These are phyloP conservation scores for Apophysomyces trapeziformis DNA, from an alignment of 371 early-diverging fungal species.

Conservation along the genomic window DNA sequence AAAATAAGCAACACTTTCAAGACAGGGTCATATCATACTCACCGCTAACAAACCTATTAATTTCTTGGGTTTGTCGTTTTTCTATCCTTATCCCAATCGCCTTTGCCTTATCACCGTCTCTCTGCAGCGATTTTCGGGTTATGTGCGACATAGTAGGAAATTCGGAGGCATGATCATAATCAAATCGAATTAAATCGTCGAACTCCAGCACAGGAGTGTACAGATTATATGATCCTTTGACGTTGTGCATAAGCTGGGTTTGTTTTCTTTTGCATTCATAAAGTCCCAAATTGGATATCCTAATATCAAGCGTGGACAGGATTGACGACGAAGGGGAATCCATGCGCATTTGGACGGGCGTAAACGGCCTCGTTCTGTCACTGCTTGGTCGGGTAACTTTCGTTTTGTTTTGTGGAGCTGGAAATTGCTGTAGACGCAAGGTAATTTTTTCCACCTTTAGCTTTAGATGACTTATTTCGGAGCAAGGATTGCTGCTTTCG, in stretches of 20 bases:
- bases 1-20: not conserved
- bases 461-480: slow-evolving; percentile 49
- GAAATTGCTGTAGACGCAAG: slow-evolving; percentile 41
- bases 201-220: slow-evolving; percentile 46
- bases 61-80: slow-evolving; percentile 28
- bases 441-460: slow-evolving; percentile 43
- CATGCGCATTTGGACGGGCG: not conserved
- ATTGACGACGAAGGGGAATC: slow-evolving; percentile 9
- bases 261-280: slow-evolving; percentile 40
- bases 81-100: slow-evolving; percentile 33
- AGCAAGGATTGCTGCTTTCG: slow-evolving; percentile 18
- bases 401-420: slow-evolving; percentile 2
- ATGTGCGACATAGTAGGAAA: slow-evolving; percentile 24
- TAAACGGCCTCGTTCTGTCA: not conserved
- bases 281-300: slow-evolving; percentile 26
- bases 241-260: not conserved
- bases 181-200: slow-evolving; percentile 27
- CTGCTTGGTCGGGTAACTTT: slow-evolving; percentile 15
- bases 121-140: not conserved
- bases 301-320: slow-evolving; percentile 32
- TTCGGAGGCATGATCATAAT: slow-evolving; percentile 26
- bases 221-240: slow-evolving; percentile 13
- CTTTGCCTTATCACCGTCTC: not conserved
- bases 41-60: slow-evolving; percentile 26
- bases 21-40: not conserved